Evolutionary conservation across 352 stramenopile genomes (phyloP).

Genomic region (Phytophthora vignae): DNA sequence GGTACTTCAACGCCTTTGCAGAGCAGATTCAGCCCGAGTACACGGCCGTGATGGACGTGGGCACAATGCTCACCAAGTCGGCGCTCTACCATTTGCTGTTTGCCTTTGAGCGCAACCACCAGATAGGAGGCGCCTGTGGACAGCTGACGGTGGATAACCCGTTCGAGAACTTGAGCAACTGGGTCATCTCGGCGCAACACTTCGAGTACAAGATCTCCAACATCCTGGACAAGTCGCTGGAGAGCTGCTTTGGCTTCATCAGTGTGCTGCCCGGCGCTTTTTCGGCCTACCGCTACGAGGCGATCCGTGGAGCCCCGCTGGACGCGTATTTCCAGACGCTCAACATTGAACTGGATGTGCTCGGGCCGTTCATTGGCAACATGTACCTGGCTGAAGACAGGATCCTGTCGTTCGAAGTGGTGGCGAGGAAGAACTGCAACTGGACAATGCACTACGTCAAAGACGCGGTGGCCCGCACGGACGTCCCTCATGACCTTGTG

Average conservation of each 20-base stretch:
- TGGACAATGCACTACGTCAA: conserved; percentile 93
- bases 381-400: conserved; percentile 91
- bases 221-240: conserved; percentile 87
- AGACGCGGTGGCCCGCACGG: conserved; percentile 81
- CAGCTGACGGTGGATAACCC: conserved; percentile 87
- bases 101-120: conserved; percentile 79
- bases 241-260: conserved; percentile 91
- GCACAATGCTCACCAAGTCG: conserved; percentile 84
- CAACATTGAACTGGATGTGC: conserved; percentile 78
- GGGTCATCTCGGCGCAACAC: conserved; percentile 87
- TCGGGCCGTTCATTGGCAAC: conserved; percentile 87
- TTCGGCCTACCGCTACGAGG: conserved; percentile 86
- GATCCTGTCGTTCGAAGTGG: conserved; percentile 87
- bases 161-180: conserved; percentile 87
- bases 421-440: conserved; percentile 81
- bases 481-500: conserved; percentile 86
- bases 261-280: conserved; percentile 87
- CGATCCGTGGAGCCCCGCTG: conserved; percentile 78
- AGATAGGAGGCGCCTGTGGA: conserved; percentile 85
- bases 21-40: conserved; percentile 88
- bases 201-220: conserved; percentile 94
- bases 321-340: conserved; percentile 90
- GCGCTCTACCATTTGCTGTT: conserved; percentile 82
- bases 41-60: conserved; percentile 86
- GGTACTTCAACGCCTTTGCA: conserved; percentile 86